Base-by-base conservation (phyloP, 164 flowering plant species). In the Buxus sempervirens region DNA sequence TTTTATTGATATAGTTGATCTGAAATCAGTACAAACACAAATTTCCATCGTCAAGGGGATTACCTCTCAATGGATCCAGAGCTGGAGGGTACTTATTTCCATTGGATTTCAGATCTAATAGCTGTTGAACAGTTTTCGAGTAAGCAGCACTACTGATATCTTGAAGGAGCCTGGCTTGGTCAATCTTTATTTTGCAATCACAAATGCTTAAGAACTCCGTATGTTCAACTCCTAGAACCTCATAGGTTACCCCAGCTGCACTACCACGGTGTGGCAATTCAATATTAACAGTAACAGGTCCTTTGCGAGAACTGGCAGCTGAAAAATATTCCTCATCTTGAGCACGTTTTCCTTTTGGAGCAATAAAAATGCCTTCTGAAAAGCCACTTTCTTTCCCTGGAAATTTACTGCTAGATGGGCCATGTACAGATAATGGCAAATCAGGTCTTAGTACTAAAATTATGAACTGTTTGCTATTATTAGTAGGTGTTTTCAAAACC, bases 81-180 rank as follows among this genome's bases (percentile, higher is more conserved):
- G 93, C 89, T 54, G 93, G 94, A 69, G 96, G 99, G 61, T 84
- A 87, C 70, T 86, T 92, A 63, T 80, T 84, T 68, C 89, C 98
- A 68, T 78, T 75, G 51, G 88, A 75, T 77, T 88, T 93, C 36
- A 67, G 45, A 21, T 64, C 78, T 69, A 80, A 70, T 28, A 93
- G 83, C 77, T 83, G 84, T 62, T 90, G 97, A 68, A 91, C 93
- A 24, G 98, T 86, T 68, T 78, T 83, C 28, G 98, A 86, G 80
- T 86, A 96, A 45, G 92, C 92, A 70, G 82, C 77, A 74, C 60
- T 72, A 72, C 84, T 88, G 63, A 51, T 79, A 22, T 84, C 86
- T 75, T 96, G 97, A 72, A 96, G 97, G 78, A 96, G 96, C 74
- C 94, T 72, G 69, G 69, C 86, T 75, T 74, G 91, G 66, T 93